Percentiles rank a stretch among this genome's conserved stretches.
These are phyloP conservation scores for Puccinia brachypodii DNA, from an alignment of 1,284 basidiomycete genomes.

Conservation along the genomic window DNA sequence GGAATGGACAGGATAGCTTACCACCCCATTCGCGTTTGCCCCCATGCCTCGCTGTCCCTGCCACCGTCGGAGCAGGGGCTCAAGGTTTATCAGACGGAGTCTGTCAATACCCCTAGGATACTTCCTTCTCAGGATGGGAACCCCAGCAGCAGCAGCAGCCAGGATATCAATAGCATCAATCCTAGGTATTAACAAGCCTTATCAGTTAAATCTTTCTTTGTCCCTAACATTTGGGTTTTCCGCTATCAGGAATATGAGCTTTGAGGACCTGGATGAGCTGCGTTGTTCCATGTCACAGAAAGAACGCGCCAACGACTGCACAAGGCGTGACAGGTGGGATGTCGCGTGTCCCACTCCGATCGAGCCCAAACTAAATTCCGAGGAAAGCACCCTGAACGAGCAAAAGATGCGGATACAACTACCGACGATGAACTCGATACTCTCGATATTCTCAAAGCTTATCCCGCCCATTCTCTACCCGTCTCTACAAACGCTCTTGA, in stretches of 20 bases:
- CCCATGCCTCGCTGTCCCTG: slow-evolving; percentile 35
- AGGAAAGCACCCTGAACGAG: too few relatives aligned
- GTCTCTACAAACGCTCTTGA: slow-evolving; percentile 21
- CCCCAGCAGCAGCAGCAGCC: background rate
- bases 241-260: too few relatives aligned
- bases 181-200: too few relatives aligned
- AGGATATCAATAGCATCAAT: too few relatives aligned
- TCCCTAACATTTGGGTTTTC: too few relatives aligned
- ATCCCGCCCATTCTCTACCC: slow-evolving; percentile 39
- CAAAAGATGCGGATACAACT: background rate
- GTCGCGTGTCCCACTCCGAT: too few relatives aligned
- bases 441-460: background rate
- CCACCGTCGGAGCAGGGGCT: slow-evolving; percentile 28
- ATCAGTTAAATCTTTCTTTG: too few relatives aligned
- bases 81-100: slow-evolving; percentile 16
- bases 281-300: too few relatives aligned
- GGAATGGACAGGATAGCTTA: slow-evolving; percentile 46
- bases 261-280: too few relatives aligned
- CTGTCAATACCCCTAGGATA: slow-evolving; percentile 14
- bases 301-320: too few relatives aligned
- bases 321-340: too few relatives aligned
- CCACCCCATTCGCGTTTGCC: slow-evolving; percentile 23
- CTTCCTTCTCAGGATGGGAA: background rate
- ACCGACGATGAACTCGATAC: slow-evolving; percentile 31
- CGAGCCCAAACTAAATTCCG: too few relatives aligned